Percentiles rank a stretch among this genome's conserved stretches.
Evolutionary conservation across 2,329 filamentous ascomycete genomes (phyloP).

Genomic region (Xylariaceae sp.): DNA sequence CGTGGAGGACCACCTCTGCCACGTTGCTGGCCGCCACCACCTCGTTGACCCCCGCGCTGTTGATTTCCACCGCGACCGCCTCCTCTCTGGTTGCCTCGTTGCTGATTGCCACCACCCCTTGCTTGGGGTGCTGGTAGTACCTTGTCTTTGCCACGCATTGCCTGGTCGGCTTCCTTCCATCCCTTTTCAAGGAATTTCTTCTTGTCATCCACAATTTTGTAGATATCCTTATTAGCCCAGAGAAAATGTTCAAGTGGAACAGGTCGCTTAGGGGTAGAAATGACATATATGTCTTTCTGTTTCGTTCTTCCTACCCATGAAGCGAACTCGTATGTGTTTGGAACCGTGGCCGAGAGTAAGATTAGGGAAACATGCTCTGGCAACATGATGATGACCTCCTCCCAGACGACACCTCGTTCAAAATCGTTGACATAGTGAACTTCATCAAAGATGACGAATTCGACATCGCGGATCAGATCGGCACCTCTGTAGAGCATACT

Average conservation of each 20-base stretch:
- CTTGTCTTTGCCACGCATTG: slow-evolving; percentile 77
- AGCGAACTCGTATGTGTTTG: slow-evolving; percentile 95
- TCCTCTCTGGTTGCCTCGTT: slow-evolving; percentile 48
- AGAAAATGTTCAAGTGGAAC: slow-evolving; percentile 94
- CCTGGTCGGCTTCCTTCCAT: slow-evolving; percentile 89
- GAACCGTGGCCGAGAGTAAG: slow-evolving; percentile 89
- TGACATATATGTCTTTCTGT: slow-evolving; percentile 98
- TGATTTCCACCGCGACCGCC: slow-evolving; percentile 47
- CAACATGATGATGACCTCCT: slow-evolving; percentile 99
- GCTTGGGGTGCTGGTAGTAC: slow-evolving; percentile 39
- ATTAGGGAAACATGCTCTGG: slow-evolving; percentile 96
- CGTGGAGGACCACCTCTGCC: slow-evolving; percentile 56
- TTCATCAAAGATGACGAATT: slow-evolving; percentile 98
- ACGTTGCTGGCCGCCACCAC: slow-evolving; percentile 52
- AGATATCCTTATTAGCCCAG: slow-evolving; percentile 88
- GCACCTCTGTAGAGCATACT: slow-evolving; percentile 98
- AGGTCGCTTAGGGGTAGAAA: slow-evolving; percentile 91
- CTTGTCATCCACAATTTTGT: slow-evolving; percentile 91
- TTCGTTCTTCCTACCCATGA: slow-evolving; percentile 98
- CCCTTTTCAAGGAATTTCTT: slow-evolving; percentile 89
- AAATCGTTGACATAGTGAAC: slow-evolving; percentile 98
- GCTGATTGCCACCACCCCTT: slow-evolving; percentile 46
- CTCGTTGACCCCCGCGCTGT: slow-evolving; percentile 45
- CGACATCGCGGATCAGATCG: slow-evolving; percentile 92
- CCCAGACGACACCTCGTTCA: slow-evolving; percentile 96